phyloP scores from a whole-genome alignment of 2,329 filamentous ascomycete genomes.

The Fusarium luffae region DNA sequence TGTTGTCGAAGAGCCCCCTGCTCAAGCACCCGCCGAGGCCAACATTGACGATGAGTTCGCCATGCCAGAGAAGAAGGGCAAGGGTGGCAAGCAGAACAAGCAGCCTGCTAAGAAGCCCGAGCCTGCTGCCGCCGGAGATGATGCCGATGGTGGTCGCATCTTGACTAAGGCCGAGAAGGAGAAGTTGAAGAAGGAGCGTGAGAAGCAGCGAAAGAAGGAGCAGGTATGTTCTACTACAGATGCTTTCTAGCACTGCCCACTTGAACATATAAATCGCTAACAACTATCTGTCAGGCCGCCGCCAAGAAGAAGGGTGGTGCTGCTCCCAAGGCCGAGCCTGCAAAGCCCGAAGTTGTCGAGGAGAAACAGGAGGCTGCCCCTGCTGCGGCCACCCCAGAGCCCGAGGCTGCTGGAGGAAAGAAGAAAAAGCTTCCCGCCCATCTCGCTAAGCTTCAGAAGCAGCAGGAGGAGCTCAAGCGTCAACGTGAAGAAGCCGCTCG shows the following conservation, averaged over 20 bases:
- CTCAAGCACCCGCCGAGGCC: slow-evolving; percentile 83
- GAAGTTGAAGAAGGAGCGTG: slow-evolving; percentile 95
- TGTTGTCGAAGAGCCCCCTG: slow-evolving; percentile 70
- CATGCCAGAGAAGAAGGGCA: slow-evolving; percentile 79
- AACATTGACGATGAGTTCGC: slow-evolving; percentile 88
- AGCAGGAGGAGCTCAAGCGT: slow-evolving; percentile 80
- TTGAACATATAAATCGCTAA: slow-evolving; percentile 23
- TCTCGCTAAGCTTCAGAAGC: slow-evolving; percentile 78
- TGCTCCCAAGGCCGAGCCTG: slow-evolving; percentile 44
- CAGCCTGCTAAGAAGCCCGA: slow-evolving; percentile 57
- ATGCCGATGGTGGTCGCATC: slow-evolving; percentile 72
- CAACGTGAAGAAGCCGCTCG: slow-evolving; percentile 74
- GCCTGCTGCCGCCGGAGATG: slow-evolving; percentile 64
- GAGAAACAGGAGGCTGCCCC: slow-evolving; percentile 71
- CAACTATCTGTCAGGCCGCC: slow-evolving; percentile 59
- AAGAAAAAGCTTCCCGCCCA: slow-evolving; percentile 93
- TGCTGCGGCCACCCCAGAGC: slow-evolving; percentile 32
- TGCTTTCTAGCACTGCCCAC: neutral
- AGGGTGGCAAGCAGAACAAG: slow-evolving; percentile 63
- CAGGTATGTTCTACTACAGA: slow-evolving; percentile 66
- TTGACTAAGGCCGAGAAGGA: slow-evolving; percentile 99
- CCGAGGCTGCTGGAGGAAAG: slow-evolving; percentile 62
- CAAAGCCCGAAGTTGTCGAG: slow-evolving; percentile 59
- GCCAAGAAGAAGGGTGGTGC: slow-evolving; percentile 80
- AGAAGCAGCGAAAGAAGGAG: slow-evolving; percentile 99